Evolutionary conservation across 768 basidiomycete genomes (phyloP).

Genomic region (Termitomyces titanicus): DNA sequence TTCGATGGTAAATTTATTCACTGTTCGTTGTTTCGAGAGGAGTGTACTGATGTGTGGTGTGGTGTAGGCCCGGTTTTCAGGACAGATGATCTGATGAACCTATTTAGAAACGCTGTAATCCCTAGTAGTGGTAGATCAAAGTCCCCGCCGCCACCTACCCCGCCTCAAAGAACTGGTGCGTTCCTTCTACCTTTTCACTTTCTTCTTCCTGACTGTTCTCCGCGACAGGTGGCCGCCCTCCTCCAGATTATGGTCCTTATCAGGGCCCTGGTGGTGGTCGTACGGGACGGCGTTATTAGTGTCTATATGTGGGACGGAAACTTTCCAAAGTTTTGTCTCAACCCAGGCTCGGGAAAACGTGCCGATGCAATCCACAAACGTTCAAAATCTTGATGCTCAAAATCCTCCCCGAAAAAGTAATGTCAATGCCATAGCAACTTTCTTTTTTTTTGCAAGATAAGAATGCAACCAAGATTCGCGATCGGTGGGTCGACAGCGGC

Average conservation of each 20-base stretch:
- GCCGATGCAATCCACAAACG: background rate
- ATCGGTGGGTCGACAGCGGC: background rate
- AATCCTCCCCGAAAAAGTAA: background rate
- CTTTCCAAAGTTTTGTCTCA: background rate
- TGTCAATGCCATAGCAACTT: background rate
- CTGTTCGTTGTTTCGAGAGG: background rate
- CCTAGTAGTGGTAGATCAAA: slow-evolving; percentile 54
- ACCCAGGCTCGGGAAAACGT: background rate
- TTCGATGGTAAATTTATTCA: slow-evolving; percentile 73
- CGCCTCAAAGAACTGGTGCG: slow-evolving; percentile 48
- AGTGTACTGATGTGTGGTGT: background rate
- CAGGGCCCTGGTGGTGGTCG: slow-evolving; percentile 57
- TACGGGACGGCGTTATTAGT: slow-evolving; percentile 22
- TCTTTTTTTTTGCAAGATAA: background rate
- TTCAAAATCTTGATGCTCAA: background rate
- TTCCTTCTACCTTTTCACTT: slow-evolving; percentile 2
- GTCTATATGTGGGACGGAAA: background rate
- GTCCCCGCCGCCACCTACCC: slow-evolving; percentile 55
- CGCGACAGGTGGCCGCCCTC: slow-evolving; percentile 59
- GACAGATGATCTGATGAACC: slow-evolving; percentile 84
- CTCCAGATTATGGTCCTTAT: slow-evolving; percentile 85
- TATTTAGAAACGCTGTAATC: slow-evolving; percentile 79
- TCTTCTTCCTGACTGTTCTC: background rate
- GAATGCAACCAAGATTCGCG: background rate
- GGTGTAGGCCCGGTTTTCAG: slow-evolving; percentile 82